Conservation (phyloP, 352 stramenopile genomes). For the Aphanomyces stellatus region DNA sequence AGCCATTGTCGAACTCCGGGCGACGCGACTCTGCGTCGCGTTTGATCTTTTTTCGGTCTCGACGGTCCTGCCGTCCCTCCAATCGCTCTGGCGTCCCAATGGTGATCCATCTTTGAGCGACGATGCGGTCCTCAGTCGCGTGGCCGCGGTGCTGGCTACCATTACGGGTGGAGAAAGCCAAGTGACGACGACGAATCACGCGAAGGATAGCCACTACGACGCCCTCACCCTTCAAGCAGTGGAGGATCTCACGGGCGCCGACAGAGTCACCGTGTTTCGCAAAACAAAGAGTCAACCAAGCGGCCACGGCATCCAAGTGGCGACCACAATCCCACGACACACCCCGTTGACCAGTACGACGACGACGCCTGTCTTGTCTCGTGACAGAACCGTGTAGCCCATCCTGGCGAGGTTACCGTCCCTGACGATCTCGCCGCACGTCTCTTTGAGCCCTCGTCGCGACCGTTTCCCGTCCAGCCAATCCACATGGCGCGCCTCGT, state of each 20-base stretch:
- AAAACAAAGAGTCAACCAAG: no score
- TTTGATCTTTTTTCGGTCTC: neutral
- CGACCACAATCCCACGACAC: neutral
- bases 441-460: neutral
- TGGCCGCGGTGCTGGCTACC: neutral
- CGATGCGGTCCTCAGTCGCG: neutral
- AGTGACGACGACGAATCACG: neutral
- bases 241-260: neutral
- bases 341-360: neutral
- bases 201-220: no score
- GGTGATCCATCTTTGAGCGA: neutral
- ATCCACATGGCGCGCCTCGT: neutral
- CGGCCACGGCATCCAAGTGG: neutral
- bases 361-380: neutral
- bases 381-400: no score
- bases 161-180: neutral
- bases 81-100: neutral
- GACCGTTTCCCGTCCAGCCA: neutral
- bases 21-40: neutral
- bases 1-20: neutral
- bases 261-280: neutral
- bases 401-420: no score
- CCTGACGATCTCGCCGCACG: no score
- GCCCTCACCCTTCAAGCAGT: no score
- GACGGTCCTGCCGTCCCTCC: neutral